These are phyloP conservation scores for Pseudocercospora macadamiae DNA, from an alignment of 2,329 filamentous ascomycete genomes.

Conservation along the genomic window DNA sequence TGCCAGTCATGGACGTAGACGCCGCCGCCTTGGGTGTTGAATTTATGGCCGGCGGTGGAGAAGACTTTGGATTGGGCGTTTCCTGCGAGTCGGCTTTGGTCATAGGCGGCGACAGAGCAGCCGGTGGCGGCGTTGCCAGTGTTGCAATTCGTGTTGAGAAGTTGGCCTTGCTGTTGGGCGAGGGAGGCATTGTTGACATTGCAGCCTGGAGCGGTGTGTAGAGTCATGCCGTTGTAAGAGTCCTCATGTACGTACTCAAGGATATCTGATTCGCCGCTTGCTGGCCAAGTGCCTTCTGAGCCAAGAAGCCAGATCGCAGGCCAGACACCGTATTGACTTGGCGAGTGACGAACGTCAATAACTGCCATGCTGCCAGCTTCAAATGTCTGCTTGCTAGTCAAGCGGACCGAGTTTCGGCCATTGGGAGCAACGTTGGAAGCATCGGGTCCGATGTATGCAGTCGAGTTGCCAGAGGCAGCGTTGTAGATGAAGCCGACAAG, in stretches of 20 bases:
- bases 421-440: constrained; percentile 37
- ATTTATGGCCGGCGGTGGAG: constrained; percentile 50
- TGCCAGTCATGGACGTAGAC: constrained; percentile 66
- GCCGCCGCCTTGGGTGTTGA: constrained; percentile 54
- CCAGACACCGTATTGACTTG: constrained; percentile 56
- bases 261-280: constrained; percentile 53
- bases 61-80: constrained; percentile 19
- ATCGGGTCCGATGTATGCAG: constrained; percentile 53
- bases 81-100: constrained; percentile 54
- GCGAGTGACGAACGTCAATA: constrained; percentile 56
- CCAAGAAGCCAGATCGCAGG: constrained; percentile 52
- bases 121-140: constrained; percentile 46
- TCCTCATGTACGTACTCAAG: constrained; percentile 52
- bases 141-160: constrained; percentile 36
- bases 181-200: constrained; percentile 39
- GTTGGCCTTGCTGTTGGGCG: constrained; percentile 30
- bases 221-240: constrained; percentile 48
- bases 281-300: constrained; percentile 41
- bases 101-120: constrained; percentile 51
- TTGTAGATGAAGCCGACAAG: constrained; percentile 47
- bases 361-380: constrained; percentile 54
- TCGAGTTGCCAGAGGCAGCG: constrained; percentile 33
- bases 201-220: constrained; percentile 53
- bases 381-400: constrained; percentile 52
- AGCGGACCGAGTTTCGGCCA: constrained; percentile 51